These are phyloP conservation scores for Tuber brumale DNA, from an alignment of 495 filamentous ascomycete species.

Conservation along the genomic window DNA sequence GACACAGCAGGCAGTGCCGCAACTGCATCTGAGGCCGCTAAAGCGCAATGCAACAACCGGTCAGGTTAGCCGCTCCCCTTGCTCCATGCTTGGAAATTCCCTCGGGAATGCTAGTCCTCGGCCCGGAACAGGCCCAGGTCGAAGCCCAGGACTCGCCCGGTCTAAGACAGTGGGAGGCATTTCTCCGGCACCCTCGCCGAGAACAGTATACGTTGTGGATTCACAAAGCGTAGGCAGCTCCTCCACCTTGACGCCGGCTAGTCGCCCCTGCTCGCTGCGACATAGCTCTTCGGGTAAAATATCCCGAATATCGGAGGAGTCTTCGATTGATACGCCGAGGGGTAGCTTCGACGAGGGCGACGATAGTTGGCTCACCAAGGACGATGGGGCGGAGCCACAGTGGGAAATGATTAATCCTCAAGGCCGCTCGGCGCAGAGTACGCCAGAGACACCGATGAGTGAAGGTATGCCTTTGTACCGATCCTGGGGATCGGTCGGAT, in stretches of 20 bases:
- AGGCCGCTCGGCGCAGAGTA: constrained; percentile 3
- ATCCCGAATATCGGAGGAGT: constrained; percentile 39
- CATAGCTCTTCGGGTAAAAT: constrained; percentile 23
- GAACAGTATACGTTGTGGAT: constrained; percentile 23
- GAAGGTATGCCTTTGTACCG: constrained; percentile 20
- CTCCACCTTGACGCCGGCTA: constrained; percentile 9
- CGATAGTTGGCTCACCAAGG: constrained; percentile 32
- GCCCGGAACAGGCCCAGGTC: constrained; percentile 7
- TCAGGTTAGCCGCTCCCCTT: constrained; percentile 30
- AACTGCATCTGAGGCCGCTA: constrained; percentile 30
- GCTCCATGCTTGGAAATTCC: constrained; percentile 26
- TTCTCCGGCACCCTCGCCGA: constrained; percentile 21
- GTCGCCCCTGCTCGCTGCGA: constrained; percentile 4
- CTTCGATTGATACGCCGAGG: constrained; percentile 33
- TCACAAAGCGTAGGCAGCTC: constrained; percentile 12
- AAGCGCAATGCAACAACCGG: constrained; percentile 40
- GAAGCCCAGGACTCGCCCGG: constrained; percentile 23
- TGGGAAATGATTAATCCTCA: constrained; percentile 37
- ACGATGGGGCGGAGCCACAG: constrained; percentile 29
- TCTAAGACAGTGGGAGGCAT: constrained; percentile 19
- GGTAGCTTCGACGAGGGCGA: constrained; percentile 40
- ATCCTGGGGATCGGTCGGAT: background rate
- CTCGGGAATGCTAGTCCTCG: constrained; percentile 1
- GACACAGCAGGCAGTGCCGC: constrained; percentile 18
- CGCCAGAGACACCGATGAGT: constrained; percentile 21